Percentiles rank a stretch among this genome's conserved stretches.
phyloP scores from a whole-genome alignment of 176 grass and related monocot genomes.

The Triticum urartu region DNA sequence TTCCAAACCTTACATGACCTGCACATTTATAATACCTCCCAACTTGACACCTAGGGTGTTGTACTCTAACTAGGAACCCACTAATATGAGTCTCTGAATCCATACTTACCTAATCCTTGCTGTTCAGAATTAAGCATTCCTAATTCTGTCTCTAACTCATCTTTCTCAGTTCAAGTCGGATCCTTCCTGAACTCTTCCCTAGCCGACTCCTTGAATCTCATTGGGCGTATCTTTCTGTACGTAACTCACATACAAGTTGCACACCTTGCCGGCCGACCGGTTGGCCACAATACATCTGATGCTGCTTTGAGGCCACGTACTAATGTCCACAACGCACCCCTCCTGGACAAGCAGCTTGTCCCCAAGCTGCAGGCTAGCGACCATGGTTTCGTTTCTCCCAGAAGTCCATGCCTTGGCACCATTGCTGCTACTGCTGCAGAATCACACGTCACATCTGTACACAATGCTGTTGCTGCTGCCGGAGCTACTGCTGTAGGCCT shows the following conservation, averaged over 20 bases:
- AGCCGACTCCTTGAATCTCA: not conserved
- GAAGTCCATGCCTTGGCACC: no score
- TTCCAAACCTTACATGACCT: not conserved
- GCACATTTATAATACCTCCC: not conserved
- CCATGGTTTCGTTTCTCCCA: no score
- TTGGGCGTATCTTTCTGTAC: not conserved
- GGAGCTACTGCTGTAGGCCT: no score
- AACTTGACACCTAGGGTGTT: not conserved
- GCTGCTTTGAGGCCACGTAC: not conserved
- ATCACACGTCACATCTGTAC: no score
- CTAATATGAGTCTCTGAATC: not conserved
- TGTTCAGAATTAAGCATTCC: not conserved
- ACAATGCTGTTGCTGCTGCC: no score
- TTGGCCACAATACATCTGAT: not conserved
- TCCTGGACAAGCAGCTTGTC: no score
- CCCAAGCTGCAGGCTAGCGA: no score
- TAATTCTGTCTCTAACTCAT: not conserved
- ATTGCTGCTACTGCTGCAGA: no score
- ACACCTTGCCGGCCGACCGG: not conserved
- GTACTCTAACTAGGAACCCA: no score
- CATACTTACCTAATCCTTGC: not conserved
- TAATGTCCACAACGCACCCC: not conserved
- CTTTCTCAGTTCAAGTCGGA: not conserved
- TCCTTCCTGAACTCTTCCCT: not conserved
- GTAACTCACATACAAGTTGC: not conserved